Evolutionary conservation across 116 monocot genomes (phyloP).

Genomic region (Trichopus zeylanicus): DNA sequence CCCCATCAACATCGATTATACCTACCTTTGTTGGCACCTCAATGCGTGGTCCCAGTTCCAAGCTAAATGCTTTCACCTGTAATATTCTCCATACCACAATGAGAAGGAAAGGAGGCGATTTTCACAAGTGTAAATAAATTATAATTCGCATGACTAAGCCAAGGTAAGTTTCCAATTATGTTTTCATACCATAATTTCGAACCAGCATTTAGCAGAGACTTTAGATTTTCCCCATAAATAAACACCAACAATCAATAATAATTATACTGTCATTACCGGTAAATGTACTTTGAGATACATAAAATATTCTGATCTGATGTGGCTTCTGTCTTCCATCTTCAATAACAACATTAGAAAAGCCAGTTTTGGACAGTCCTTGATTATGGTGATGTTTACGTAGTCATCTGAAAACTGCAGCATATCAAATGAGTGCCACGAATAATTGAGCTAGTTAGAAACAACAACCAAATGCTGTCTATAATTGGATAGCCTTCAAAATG

Average conservation of each 20-base stretch:
- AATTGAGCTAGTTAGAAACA: not conserved
- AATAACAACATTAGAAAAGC: constrained; percentile 37
- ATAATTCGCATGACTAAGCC: too few relatives aligned
- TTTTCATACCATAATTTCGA: too few relatives aligned
- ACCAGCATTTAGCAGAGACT: too few relatives aligned
- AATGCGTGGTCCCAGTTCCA: constrained; percentile 55
- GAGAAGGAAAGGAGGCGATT: too few relatives aligned
- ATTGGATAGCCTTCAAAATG: too few relatives aligned
- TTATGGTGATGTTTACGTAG: constrained; percentile 59
- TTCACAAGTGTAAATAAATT: too few relatives aligned
- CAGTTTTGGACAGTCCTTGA: constrained; percentile 62
- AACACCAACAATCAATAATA: too few relatives aligned
- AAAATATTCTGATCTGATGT: constrained; percentile 61
- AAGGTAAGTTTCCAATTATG: too few relatives aligned
- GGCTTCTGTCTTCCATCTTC: constrained; percentile 54
- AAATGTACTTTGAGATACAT: constrained; percentile 63
- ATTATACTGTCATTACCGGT: too few relatives aligned
- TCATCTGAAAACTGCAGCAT: constrained; percentile 81
- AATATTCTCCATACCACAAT: too few relatives aligned
- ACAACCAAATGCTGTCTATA: not conserved
- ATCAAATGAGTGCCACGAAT: not conserved
- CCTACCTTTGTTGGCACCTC: constrained; percentile 48
- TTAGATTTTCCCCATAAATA: too few relatives aligned
- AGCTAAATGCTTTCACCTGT: constrained; percentile 68
- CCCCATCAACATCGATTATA: constrained; percentile 80